phyloP scores from a whole-genome alignment of 139 green algal species.

The Auxenochlorella pyrenoidosa region DNA sequence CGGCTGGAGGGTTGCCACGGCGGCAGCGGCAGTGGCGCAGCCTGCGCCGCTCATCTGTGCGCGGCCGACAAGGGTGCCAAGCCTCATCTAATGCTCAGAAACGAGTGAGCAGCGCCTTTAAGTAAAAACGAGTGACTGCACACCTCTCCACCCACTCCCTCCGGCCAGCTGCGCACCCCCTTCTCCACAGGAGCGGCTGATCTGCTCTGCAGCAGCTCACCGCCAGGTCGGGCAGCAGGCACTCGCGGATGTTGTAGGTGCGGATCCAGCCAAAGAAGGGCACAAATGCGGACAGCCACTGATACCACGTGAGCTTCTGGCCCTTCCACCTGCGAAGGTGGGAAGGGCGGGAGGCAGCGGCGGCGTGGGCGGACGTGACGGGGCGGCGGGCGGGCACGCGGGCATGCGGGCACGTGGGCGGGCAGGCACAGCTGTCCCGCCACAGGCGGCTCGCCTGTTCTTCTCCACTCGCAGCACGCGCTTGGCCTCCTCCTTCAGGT shows the following conservation, averaged over 20 bases:
- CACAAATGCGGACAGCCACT: conserved; percentile 35
- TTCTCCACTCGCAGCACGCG: not conserved
- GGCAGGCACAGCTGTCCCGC: not conserved
- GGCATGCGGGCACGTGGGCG: not conserved
- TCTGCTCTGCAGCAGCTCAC: not conserved
- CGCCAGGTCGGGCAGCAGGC: conserved; percentile 32
- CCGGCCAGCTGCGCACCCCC: too few species aligned
- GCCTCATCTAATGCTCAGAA: too few species aligned
- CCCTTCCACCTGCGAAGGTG: not conserved
- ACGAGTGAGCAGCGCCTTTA: too few species aligned
- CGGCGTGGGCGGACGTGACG: not conserved
- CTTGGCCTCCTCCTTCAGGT: not conserved
- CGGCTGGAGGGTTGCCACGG: not conserved
- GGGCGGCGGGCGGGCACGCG: not conserved
- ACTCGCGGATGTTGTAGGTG: conserved; percentile 57
- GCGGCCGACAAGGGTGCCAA: not conserved
- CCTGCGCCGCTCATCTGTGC: too few species aligned
- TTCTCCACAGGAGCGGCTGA: too few species aligned
- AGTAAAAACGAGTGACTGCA: too few species aligned
- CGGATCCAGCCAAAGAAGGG: conserved; percentile 69
- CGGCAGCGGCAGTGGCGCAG: not conserved
- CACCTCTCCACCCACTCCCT: too few species aligned
- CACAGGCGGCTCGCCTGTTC: not conserved
- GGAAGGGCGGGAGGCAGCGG: not conserved
- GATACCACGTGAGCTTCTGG: not conserved